A percentile compares a stretch with the other conserved stretches of the same genome.
These are phyloP conservation scores for Colletotrichum gigasporum DNA, from an alignment of 2,329 filamentous ascomycete genomes.

Conservation along the genomic window DNA sequence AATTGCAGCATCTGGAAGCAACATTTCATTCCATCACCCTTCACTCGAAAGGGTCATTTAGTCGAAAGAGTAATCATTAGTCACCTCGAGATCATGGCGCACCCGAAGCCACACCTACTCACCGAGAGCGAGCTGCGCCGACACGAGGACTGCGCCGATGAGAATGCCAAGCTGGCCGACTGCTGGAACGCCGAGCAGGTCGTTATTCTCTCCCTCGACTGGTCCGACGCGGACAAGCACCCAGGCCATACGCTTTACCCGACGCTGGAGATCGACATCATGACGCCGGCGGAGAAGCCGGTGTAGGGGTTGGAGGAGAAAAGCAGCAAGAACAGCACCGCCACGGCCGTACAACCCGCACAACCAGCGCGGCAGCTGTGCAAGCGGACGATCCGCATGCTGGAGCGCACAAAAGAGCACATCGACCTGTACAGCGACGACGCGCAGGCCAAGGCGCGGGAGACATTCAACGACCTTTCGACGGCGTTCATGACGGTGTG, in stretches of 20 bases:
- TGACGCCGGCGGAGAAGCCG: not conserved
- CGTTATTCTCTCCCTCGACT: conserved; percentile 6
- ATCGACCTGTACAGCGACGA: not conserved
- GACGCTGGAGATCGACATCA: not conserved
- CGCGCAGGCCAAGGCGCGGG: not conserved
- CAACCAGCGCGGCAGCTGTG: not conserved
- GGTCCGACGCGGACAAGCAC: not conserved
- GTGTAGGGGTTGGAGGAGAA: not conserved
- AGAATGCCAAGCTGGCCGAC: conserved; percentile 16
- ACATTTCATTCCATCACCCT: too few species aligned
- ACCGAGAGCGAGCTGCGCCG: not conserved
- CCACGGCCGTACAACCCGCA: not conserved
- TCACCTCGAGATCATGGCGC: not conserved
- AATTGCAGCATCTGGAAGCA: too few species aligned
- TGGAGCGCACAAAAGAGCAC: not conserved
- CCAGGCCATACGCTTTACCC: not conserved
- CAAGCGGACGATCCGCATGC: not conserved
- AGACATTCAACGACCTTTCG: not conserved
- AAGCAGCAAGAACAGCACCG: too few species aligned
- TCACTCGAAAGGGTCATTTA: not conserved
- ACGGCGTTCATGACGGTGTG: not conserved
- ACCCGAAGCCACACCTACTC: not conserved
- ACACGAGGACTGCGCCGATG: not conserved
- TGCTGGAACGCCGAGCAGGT: not conserved
- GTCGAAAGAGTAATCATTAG: too few species aligned